phyloP scores from a whole-genome alignment of 2,329 filamentous ascomycete genomes.

The Colletotrichum abscissum region DNA sequence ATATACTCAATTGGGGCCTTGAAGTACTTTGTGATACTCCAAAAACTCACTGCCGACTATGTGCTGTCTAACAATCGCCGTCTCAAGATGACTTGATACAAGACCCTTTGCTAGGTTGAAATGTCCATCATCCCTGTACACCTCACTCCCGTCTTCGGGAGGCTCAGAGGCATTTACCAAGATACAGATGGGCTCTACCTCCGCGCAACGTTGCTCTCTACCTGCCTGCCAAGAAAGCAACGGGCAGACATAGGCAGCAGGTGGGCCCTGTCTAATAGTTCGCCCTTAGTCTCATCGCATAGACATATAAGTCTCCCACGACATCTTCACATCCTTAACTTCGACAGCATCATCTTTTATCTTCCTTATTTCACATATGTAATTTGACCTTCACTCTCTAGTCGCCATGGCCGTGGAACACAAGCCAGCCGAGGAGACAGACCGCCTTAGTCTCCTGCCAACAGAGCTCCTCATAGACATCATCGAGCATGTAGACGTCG shows the following conservation, averaged over 20 bases:
- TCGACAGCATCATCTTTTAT: background rate
- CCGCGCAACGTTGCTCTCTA: background rate
- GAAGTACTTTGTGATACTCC: too few relatives aligned
- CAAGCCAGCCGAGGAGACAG: background rate
- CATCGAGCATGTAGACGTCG: background rate
- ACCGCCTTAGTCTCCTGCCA: conserved; percentile 3
- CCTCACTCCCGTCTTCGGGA: background rate
- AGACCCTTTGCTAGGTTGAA: too few relatives aligned
- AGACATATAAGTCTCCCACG: background rate
- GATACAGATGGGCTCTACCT: background rate
- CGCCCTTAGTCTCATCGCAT: background rate
- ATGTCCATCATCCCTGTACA: background rate
- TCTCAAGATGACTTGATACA: too few relatives aligned
- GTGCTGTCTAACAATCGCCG: background rate
- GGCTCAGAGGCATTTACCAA: too few relatives aligned
- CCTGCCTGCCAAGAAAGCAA: background rate
- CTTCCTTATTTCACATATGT: background rate
- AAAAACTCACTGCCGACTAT: too few relatives aligned
- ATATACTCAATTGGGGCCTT: background rate
- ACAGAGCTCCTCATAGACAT: conserved; percentile 16
- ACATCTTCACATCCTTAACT: background rate
- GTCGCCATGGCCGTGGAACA: background rate
- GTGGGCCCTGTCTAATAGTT: background rate
- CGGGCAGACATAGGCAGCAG: background rate
- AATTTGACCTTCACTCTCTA: background rate